Evolutionary conservation across 2,329 filamentous ascomycete species (phyloP).

Genomic region (Fusarium tanahbumbuense): DNA sequence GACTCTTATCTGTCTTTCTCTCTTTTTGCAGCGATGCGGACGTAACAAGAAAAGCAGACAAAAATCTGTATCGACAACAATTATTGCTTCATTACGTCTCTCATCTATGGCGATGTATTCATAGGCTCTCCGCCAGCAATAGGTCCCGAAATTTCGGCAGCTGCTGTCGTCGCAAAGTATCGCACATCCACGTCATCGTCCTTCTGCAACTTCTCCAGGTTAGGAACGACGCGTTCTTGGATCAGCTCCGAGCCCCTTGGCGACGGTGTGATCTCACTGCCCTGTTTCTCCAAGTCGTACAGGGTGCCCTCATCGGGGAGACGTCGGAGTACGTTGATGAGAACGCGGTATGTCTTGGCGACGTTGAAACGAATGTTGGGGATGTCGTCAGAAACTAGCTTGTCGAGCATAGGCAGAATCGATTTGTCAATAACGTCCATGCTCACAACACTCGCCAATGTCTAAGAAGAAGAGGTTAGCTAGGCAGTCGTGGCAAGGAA

Average conservation of each 20-base stretch:
- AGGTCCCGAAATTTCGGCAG: conserved; percentile 65
- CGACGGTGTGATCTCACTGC: conserved; percentile 70
- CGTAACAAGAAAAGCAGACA: conserved; percentile 35
- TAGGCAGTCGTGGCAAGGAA: not conserved
- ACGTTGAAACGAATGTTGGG: conserved; percentile 99
- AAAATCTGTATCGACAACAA: conserved; percentile 55
- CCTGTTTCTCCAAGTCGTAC: conserved; percentile 84
- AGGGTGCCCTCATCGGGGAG: conserved; percentile 90
- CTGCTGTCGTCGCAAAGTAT: conserved; percentile 95
- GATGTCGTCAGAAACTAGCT: conserved; percentile 92
- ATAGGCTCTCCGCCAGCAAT: conserved; percentile 67
- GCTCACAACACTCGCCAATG: conserved; percentile 90
- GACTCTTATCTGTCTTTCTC: conserved; percentile 29
- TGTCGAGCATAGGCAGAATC: conserved; percentile 95
- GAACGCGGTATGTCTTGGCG: conserved; percentile 92
- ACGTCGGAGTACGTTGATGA: conserved; percentile 91
- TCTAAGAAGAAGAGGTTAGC: conserved; percentile 66
- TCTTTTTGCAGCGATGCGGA: conserved; percentile 33
- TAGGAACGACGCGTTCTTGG: conserved; percentile 86
- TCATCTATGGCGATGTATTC: conserved; percentile 73
- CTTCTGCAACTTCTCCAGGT: conserved; percentile 93
- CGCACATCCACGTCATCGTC: conserved; percentile 98
- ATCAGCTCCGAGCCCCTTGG: conserved; percentile 82
- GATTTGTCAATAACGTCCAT: conserved; percentile 92
- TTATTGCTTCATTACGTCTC: conserved; percentile 64